Base-by-base conservation (phyloP, 805 yeast genomes). In the Ogataea methylovora region DNA sequence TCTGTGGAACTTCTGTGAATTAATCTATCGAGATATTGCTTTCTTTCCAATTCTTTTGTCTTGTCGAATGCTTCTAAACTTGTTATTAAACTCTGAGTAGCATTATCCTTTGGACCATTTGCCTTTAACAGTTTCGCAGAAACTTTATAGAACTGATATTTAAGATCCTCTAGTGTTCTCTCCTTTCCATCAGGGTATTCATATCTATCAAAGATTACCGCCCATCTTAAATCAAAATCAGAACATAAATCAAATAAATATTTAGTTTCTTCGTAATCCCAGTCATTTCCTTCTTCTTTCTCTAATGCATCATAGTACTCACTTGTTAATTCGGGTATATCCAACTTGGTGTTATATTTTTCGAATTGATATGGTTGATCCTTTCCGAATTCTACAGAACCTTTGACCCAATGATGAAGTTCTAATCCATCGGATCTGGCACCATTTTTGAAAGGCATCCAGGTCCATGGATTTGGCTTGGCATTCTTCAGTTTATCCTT, bases 1-100 rank as follows among this genome's bases (percentile, higher is more conserved):
- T 92, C 98, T 0, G 97, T 94, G 1, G 98, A 97, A 3, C 90
- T 77, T 45, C 99, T 66, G 24, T 77, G 76, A 28, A 90, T 65
- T 25, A 92, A 62, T 40, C 84, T 74, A 46, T 79, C 79, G 30
- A 92, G 60, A 51, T 90, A 90, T 33, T 73, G 73, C 47, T 92
- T 92, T 41, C 98, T 72, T 45, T 79, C 85, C 15, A 70, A 40
- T 54, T 92, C 98, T 43, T 74, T 77, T 6, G 70, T 68, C 45
- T 77, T 79, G 26, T 84, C 76, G 52, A 70, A 92, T 15, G 76
- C 54, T 29, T 61, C 68, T 49, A 92, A 66, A 19, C 78, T 68
- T 21, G 79, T 79, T 14, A 81, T 66, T 27, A 86, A 53, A 3
- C 57, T 54, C 34, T 62, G 61, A 10, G 63, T 52, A 26, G 60